Evolutionary conservation across 1,284 basidiomycete species (phyloP).

Genomic region (Rugosomyces carneus): DNA sequence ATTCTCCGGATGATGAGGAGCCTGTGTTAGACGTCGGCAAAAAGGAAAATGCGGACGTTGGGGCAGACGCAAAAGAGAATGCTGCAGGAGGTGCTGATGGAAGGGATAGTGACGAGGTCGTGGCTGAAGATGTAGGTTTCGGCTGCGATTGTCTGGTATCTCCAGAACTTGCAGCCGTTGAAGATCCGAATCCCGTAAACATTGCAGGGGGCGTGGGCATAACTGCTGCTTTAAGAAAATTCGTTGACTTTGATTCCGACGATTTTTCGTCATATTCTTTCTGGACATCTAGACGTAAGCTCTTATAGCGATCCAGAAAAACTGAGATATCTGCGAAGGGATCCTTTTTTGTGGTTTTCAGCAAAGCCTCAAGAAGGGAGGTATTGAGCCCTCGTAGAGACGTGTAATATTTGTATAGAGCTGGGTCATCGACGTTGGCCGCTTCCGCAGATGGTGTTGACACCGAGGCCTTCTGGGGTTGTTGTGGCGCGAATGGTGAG

Average conservation of each 20-base stretch:
- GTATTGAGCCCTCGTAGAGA: conserved; percentile 78
- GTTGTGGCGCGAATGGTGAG: neutral
- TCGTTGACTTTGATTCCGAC: conserved; percentile 19
- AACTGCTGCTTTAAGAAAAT: conserved; percentile 17
- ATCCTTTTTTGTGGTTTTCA: conserved; percentile 62
- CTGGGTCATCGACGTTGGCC: conserved; percentile 19
- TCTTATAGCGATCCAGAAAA: conserved; percentile 62
- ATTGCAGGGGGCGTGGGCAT: conserved; percentile 40
- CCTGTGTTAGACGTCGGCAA: neutral
- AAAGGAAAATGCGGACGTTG: conserved; percentile 4
- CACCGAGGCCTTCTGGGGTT: conserved; percentile 9
- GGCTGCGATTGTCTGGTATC: neutral
- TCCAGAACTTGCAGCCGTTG: conserved; percentile 8
- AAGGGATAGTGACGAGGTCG: conserved; percentile 20
- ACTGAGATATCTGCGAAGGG: conserved; percentile 68
- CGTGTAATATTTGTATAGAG: conserved; percentile 53
- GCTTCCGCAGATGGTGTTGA: neutral
- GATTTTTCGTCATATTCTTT: conserved; percentile 45
- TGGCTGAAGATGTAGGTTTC: conserved; percentile 8
- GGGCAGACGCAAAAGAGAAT: conserved; percentile 8
- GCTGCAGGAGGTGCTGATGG: conserved; percentile 5
- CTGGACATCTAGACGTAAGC: conserved; percentile 50
- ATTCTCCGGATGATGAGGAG: conserved; percentile 6
- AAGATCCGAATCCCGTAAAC: conserved; percentile 25
- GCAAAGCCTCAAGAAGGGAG: conserved; percentile 61